Evolutionary conservation across 345 rosid species (phyloP), one percentile per base, ranked within the genome.

Genomic region (Tarenaya hassleriana): DNA sequence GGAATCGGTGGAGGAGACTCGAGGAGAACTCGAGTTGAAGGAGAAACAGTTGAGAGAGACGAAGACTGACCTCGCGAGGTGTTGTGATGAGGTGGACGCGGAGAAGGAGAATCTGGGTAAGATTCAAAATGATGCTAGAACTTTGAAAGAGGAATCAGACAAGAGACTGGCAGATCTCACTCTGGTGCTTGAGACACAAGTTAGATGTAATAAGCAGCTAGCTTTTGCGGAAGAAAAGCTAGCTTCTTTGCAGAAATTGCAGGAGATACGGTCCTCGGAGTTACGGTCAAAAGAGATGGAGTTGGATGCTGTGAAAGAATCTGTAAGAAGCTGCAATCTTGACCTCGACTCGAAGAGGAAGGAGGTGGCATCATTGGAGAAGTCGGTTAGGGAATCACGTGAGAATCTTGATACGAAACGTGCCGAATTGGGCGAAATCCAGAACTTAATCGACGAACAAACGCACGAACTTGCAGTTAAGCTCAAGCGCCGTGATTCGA

Each of bases 121-220:
- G 20, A 18, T 4, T 37, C 16, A 53, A 14, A 39, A 7, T 53
- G 27, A 14, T 11, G 47, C 55, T 16, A 47, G 61, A 15, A 37
- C 31, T 10, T 11, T 47, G 34, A 49, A 63, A 9, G 67, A 32
- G 19, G 67, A 62, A 34, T 11, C 27, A 1, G 34, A 62, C 53
- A 29, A 41, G 14, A 32, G 32, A 35, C 14, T 6, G 29, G 37
- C 56, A 10, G 53, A 50, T 43, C 34, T 52, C 10, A 18, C 35
- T 1, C 7, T 3, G 53, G 7, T 52, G 20, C 9, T 16, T 13
- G 47, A 35, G 3, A 44, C 29, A 5, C 1, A 10, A 21, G 40
- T 4, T 19, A 52, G 52, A 13, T 52, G 59, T 61, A 40, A 39
- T n/a, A 43, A 42, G 51, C 52, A 27, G 47, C 63, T 43, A n/a